These are phyloP conservation scores for Penicillium paxilli DNA, from an alignment of 495 filamentous ascomycete species.

Conservation along the genomic window DNA sequence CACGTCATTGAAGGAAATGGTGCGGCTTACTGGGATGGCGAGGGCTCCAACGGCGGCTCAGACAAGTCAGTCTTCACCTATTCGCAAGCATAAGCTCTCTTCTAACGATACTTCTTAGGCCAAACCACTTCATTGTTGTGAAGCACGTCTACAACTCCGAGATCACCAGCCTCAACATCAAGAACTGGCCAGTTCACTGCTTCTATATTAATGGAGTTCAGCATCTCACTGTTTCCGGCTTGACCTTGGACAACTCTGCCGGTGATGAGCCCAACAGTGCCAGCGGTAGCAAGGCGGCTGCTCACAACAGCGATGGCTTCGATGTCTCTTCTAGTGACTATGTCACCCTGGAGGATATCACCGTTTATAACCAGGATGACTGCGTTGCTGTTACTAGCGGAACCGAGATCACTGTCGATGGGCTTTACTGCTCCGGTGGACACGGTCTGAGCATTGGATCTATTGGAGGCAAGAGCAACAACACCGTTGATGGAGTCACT, in stretches of 20 bases:
- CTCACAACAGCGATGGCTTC: constrained; percentile 68
- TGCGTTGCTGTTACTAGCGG: constrained; percentile 56
- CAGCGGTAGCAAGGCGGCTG: constrained; percentile 44
- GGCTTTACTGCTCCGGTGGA: constrained; percentile 38
- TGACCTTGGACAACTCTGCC: constrained; percentile 62
- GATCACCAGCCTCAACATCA: constrained; percentile 43
- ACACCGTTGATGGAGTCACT: constrained; percentile 44
- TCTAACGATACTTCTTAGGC: constrained; percentile 21
- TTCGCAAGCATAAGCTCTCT: neutral
- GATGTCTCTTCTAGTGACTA: constrained; percentile 52
- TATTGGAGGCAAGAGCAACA: constrained; percentile 49
- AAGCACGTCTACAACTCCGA: constrained; percentile 41
- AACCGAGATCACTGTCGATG: constrained; percentile 19
- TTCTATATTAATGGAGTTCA: constrained; percentile 52
- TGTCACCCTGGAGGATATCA: constrained; percentile 52
- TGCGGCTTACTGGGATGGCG: constrained; percentile 47
- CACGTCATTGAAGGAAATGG: constrained; percentile 49
- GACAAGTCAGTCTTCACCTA: constrained; percentile 24
- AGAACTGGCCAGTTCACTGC: constrained; percentile 62
- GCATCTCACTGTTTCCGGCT: constrained; percentile 46
- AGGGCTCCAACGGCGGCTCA: constrained; percentile 47
- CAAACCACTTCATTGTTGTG: constrained; percentile 49
- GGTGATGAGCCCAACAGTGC: constrained; percentile 38
- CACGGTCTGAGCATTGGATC: constrained; percentile 50
- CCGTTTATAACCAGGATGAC: constrained; percentile 63